Evolutionary conservation across 2,329 filamentous ascomycete species (phyloP).

Genomic region (Scytalidium lignicola): DNA sequence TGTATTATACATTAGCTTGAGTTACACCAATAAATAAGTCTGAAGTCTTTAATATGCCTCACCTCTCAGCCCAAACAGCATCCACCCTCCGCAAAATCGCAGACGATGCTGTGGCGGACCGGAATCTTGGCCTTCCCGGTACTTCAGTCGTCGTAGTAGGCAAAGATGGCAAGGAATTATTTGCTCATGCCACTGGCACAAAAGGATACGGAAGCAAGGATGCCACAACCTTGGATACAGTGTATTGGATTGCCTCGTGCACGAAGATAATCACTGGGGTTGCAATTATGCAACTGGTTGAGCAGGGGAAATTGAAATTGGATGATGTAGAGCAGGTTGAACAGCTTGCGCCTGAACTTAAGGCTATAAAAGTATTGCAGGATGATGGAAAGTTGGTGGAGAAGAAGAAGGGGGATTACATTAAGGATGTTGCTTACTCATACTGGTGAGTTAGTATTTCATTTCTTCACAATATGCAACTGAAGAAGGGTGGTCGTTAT

Average conservation of each 20-base stretch:
- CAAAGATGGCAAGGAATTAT: conserved; percentile 41
- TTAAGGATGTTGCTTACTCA: conserved; percentile 54
- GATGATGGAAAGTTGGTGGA: conserved; percentile 28
- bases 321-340: conserved; percentile 47
- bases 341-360: conserved; percentile 44
- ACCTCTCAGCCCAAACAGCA: too few relatives aligned
- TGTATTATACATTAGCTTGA: too few relatives aligned
- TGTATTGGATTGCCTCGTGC: conserved; percentile 56
- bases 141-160: conserved; percentile 41
- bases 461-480: too few relatives aligned
- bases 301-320: conserved; percentile 41
- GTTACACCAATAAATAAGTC: too few relatives aligned
- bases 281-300: conserved; percentile 52
- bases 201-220: conserved; percentile 36
- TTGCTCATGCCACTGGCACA: conserved; percentile 43
- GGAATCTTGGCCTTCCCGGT: conserved; percentile 32
- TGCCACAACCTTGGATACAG: conserved; percentile 53
- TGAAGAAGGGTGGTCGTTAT: not conserved
- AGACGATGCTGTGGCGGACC: too few relatives aligned
- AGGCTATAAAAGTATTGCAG: conserved; percentile 39
- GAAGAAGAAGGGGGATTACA: conserved; percentile 47
- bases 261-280: conserved; percentile 51
- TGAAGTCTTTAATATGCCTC: too few relatives aligned
- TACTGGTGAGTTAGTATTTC: conserved; percentile 17
- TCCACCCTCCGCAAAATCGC: too few relatives aligned